These are phyloP conservation scores for Geopyxis carbonaria DNA, from an alignment of 495 filamentous ascomycete genomes.

Conservation along the genomic window DNA sequence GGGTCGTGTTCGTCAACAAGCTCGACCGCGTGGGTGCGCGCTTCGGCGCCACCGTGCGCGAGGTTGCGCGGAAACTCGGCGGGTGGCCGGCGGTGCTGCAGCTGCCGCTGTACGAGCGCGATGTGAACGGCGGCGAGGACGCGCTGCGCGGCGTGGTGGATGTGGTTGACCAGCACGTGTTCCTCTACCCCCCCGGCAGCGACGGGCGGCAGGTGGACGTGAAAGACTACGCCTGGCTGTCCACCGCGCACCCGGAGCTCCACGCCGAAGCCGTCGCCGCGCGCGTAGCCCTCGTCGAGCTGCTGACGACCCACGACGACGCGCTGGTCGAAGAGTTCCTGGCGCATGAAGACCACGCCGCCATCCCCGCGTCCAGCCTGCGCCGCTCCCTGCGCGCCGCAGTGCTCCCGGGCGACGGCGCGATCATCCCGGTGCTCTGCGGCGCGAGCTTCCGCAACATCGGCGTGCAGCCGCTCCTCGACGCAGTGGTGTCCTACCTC, in stretches of 20 bases:
- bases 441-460: constrained; percentile 89
- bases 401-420: constrained; percentile 41
- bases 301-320: constrained; percentile 77
- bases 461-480: constrained; percentile 82
- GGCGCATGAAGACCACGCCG: constrained; percentile 49
- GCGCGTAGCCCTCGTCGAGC: constrained; percentile 60
- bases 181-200: constrained; percentile 40
- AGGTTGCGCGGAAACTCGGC: constrained; percentile 60
- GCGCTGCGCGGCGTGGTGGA: constrained; percentile 69
- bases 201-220: constrained; percentile 48
- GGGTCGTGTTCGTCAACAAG: constrained; percentile 87
- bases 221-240: constrained; percentile 24
- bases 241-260: constrained; percentile 30
- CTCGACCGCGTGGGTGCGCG: constrained; percentile 86
- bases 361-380: constrained; percentile 47
- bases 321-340: constrained; percentile 68
- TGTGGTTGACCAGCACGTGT: constrained; percentile 40
- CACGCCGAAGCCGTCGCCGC: constrained; percentile 57
- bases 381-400: constrained; percentile 55
- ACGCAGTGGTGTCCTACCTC: constrained; percentile 70
- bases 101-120: constrained; percentile 68
- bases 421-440: constrained; percentile 73
- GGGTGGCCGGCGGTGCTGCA: constrained; percentile 86
- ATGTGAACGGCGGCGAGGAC: constrained; percentile 39
- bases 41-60: constrained; percentile 70